Evolutionary conservation across 2,329 filamentous ascomycete genomes (phyloP).

Genomic region (Corynespora cassiicola): DNA sequence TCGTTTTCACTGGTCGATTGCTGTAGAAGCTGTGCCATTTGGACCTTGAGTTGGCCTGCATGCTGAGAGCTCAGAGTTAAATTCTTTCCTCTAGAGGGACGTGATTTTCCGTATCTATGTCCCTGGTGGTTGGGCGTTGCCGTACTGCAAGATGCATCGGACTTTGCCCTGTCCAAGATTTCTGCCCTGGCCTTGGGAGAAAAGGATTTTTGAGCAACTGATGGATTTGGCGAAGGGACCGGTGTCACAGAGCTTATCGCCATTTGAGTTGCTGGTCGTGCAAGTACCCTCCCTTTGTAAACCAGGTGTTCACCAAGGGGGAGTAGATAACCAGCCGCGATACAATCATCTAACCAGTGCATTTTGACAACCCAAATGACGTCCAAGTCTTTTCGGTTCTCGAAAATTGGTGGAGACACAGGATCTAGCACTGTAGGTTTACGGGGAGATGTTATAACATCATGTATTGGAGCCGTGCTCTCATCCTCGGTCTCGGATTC

Average conservation of each 20-base stretch:
- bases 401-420: constrained; percentile 19
- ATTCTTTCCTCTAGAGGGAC: constrained; percentile 40
- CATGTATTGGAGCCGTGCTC: constrained; percentile 13
- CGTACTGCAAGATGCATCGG: constrained; percentile 46
- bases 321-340: constrained; percentile 49
- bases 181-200: too few relatives aligned
- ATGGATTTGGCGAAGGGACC: too few relatives aligned
- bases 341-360: constrained; percentile 61
- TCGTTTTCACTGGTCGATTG: constrained; percentile 84
- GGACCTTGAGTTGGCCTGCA: constrained; percentile 10
- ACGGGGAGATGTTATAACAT: constrained; percentile 12
- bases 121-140: constrained; percentile 19
- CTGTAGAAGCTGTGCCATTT: constrained; percentile 58
- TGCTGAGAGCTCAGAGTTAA: constrained; percentile 31
- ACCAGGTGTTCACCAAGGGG: constrained; percentile 58
- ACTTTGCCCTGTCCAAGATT: constrained; percentile 63
- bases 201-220: too few relatives aligned
- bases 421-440: constrained; percentile 7
- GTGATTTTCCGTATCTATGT: constrained; percentile 17
- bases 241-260: too few relatives aligned
- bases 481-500: constrained; percentile 19
- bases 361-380: constrained; percentile 59
- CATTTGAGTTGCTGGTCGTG: constrained; percentile 39
- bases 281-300: constrained; percentile 56
- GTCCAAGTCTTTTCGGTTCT: constrained; percentile 24